Base-by-base conservation (phyloP, 768 basidiomycete species). In the Hygrophorus pudorinus region DNA sequence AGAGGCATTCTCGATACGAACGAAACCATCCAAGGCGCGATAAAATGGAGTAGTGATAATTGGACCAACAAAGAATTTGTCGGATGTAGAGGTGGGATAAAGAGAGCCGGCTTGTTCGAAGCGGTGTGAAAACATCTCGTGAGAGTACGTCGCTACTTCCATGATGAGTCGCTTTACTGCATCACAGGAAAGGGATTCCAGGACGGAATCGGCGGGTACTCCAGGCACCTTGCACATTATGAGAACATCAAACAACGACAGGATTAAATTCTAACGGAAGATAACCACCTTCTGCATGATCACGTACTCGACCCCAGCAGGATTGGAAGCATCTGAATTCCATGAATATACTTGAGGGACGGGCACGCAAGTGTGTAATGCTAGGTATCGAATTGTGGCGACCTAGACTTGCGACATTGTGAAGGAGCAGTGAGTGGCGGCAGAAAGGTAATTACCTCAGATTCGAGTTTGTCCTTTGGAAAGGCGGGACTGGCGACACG, bases 401-500 rank as follows among this genome's bases (percentile, higher is more conserved):
- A 55, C 42, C 53, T 53, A 18, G 12, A 13, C 10, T 12, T 43
- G 13, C 14, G n/a, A 18, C 21, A 17, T 12, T 20, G 47, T 21
- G 34, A 42, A 18, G 29, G 4, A 14, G 1, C 12, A 30, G n/a
- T 13, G 9, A 18, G 5, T 9, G 41, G 10, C n/a, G n/a, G n/a
- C 3, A 24, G 7, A 24, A 24, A 24, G 24, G 24, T 24, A 24
- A 24, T 29, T 34, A 52, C 53, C 35, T 54, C 53, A 5, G 53
- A 54, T 46, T 53, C 51, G 10, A 53, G 17, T 42, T 54, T 54
- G 41, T 54, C 53, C 37, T 46, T 51, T 39, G 50, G 53, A 44
- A 53, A 55, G 11, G 49, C 49, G 21, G 52, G 52, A 10, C 38
- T 38, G 11, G 53, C 50, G 13, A 54, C 53, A 8, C 47, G 48